Conservation (phyloP, 805 yeast species). For the Wickerhamiella shivajii region DNA sequence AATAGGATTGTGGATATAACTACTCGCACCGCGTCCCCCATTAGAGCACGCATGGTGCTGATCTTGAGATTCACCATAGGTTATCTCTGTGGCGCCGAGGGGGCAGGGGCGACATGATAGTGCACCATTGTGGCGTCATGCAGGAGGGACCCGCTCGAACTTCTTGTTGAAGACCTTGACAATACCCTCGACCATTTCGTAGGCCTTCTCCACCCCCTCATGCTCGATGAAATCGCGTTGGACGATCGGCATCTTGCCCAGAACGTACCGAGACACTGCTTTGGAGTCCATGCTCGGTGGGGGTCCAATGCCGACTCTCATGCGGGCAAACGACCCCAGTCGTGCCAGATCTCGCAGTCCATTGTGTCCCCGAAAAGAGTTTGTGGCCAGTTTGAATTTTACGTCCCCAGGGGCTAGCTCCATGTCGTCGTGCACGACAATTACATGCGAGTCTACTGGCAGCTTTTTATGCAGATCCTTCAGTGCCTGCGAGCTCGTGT, state of each 20-base stretch:
- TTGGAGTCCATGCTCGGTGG: conserved; percentile 34
- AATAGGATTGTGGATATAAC: conserved; percentile 54
- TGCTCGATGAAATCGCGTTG: conserved; percentile 3
- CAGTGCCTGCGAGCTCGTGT: conserved; percentile 48
- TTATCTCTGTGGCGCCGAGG: neutral
- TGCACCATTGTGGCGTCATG: neutral
- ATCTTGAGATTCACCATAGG: conserved; percentile 11
- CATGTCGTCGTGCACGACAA: conserved; percentile 70
- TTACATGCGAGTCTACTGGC: conserved; percentile 17
- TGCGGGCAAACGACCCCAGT: conserved; percentile 39
- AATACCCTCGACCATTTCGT: conserved; percentile 9
- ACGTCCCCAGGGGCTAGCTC: conserved; percentile 50
- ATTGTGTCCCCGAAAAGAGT: conserved; percentile 70
- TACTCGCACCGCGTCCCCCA: conserved; percentile 42
- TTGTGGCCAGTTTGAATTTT: conserved; percentile 43
- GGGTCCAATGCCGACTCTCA: conserved; percentile 68
- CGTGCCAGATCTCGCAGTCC: conserved; percentile 55
- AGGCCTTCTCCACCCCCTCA: conserved; percentile 6
- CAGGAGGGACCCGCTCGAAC: neutral
- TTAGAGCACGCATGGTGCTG: conserved; percentile 33
- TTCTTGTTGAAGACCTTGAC: conserved; percentile 6
- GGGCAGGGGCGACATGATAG: neutral
- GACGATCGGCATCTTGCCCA: conserved; percentile 31
- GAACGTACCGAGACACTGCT: conserved; percentile 44
- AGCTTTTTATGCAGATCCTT: conserved; percentile 13